Percentiles rank a stretch among this genome's conserved stretches.
Conservation (phyloP, 1,139 yeast species). For the Diutina rugosa region DNA sequence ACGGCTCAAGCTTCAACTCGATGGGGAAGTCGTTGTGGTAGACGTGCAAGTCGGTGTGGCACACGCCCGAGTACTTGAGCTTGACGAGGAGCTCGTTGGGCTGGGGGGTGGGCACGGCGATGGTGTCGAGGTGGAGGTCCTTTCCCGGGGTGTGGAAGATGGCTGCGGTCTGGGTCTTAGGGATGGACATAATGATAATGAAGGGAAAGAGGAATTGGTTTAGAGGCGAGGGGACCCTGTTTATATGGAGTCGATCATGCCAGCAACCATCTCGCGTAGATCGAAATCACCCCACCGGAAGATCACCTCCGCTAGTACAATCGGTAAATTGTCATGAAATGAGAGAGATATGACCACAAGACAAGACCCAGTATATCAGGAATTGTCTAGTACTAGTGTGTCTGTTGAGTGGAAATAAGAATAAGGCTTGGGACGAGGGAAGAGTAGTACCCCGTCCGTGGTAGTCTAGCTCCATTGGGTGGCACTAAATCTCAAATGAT, state of each 20-base stretch:
- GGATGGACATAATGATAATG: slow-evolving; percentile 18
- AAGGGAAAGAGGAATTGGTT: too few relatives aligned
- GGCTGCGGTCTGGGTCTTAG: slow-evolving; percentile 60
- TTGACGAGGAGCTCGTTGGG: slow-evolving; percentile 49
- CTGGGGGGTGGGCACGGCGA: slow-evolving; percentile 50
- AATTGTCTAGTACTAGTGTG: too few relatives aligned
- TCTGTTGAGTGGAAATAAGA: too few relatives aligned
- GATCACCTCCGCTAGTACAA: not conserved
- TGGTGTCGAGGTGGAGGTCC: slow-evolving; percentile 45
- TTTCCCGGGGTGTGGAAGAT: slow-evolving; percentile 61
- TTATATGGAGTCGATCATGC: not conserved
- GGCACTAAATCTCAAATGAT: too few relatives aligned
- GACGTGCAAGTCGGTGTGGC: slow-evolving; percentile 61
- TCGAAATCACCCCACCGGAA: not conserved
- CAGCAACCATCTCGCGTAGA: not conserved
- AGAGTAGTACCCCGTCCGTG: too few relatives aligned
- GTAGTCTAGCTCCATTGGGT: too few relatives aligned
- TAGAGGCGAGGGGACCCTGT: not conserved
- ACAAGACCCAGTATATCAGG: too few relatives aligned
- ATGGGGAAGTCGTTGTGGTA: slow-evolving; percentile 69
- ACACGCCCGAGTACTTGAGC: slow-evolving; percentile 54
- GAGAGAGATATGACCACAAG: too few relatives aligned
- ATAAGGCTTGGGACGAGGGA: too few relatives aligned
- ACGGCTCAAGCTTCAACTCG: slow-evolving; percentile 41
- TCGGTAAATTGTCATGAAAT: too few relatives aligned